phyloP scores from a whole-genome alignment of 306 rosid genomes.

The Quercus ilex region DNA sequence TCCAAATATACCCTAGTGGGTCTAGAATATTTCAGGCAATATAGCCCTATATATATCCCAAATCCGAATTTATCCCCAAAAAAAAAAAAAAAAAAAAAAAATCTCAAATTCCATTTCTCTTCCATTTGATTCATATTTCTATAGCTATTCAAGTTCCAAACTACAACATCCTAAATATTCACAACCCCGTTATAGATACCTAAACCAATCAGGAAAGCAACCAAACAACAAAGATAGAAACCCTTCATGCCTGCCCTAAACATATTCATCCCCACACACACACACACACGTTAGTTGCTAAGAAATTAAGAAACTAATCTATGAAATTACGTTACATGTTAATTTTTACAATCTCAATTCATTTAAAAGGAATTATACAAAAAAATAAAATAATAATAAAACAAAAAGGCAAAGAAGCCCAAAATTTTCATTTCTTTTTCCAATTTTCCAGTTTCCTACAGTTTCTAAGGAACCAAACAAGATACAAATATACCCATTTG shows the following conservation, averaged over 20 bases:
- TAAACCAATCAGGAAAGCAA: background rate
- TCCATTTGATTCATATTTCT: background rate
- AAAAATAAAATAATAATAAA: too few relatives aligned
- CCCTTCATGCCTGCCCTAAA: background rate
- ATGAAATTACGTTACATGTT: too few relatives aligned
- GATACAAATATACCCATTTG: background rate
- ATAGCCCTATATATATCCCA: background rate
- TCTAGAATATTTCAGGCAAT: background rate
- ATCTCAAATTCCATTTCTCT: background rate
- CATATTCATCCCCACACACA: background rate
- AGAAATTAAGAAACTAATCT: background rate
- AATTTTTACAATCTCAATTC: too few relatives aligned
- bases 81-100: too few relatives aligned
- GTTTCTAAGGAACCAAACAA: constrained; percentile 16
- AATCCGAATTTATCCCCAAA: too few relatives aligned
- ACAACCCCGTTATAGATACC: background rate
- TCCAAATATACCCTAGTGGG: background rate
- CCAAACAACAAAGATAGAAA: background rate
- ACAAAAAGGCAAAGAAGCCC: too few relatives aligned
- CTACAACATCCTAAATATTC: background rate
- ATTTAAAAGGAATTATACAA: too few relatives aligned
- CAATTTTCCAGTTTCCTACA: background rate
- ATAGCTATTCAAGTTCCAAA: background rate
- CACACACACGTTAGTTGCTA: background rate
- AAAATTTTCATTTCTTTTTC: too few relatives aligned